phyloP scores from a whole-genome alignment of 164 flowering plant species.

The Cinnamomum micranthum region DNA sequence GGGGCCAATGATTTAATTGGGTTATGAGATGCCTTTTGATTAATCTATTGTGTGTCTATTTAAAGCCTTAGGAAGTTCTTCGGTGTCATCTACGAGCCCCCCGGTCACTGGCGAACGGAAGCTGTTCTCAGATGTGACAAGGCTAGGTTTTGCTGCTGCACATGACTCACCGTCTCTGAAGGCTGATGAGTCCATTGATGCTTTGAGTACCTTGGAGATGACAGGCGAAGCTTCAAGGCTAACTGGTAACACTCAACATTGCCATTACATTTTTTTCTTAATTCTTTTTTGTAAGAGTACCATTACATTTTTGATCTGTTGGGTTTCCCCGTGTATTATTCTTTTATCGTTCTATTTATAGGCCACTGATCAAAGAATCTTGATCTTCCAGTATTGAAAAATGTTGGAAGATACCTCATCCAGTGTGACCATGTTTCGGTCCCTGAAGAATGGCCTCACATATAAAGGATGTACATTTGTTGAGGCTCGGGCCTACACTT shows the following conservation, averaged over 20 bases:
- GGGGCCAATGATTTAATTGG: no score
- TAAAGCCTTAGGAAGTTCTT: conserved; percentile 67
- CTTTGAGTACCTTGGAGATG: conserved; percentile 21
- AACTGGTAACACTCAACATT: not conserved
- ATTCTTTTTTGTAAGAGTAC: no score
- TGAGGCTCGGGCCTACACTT: no score
- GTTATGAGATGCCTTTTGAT: not conserved
- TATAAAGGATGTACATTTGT: no score
- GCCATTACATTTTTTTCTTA: no score
- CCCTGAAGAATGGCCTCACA: no score
- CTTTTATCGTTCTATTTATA: not conserved
- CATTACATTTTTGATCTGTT: no score
- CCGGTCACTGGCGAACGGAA: conserved; percentile 51
- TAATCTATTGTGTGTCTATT: not conserved
- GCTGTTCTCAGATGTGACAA: conserved; percentile 76
- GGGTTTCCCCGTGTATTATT: not conserved
- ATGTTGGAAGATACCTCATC: no score
- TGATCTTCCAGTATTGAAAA: no score
- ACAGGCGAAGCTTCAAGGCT: conserved; percentile 28
- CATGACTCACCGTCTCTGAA: conserved; percentile 68
- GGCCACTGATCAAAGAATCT: no score
- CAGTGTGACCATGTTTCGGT: no score
- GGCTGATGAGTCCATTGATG: conserved; percentile 32
- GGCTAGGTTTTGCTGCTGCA: conserved; percentile 88
- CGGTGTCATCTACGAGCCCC: conserved; percentile 56